Conservation (phyloP, 805 yeast species). For the Candida argentea region DNA sequence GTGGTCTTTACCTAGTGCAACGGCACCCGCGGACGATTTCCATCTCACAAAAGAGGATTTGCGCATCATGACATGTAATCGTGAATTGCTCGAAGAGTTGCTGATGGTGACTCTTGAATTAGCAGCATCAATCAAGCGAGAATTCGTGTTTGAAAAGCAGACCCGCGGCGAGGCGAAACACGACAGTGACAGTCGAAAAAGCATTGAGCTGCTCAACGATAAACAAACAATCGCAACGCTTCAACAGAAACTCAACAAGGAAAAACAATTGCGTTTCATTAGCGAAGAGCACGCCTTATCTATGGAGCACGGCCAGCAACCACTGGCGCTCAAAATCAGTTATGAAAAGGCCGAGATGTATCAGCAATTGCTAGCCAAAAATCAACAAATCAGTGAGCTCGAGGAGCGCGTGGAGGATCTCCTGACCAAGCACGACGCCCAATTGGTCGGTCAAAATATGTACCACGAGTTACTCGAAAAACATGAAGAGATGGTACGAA, state of each 20-base stretch:
- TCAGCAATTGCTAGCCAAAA: slow-evolving; percentile 36
- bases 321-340: slow-evolving; percentile 45
- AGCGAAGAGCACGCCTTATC: slow-evolving; percentile 63
- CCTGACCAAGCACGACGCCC: slow-evolving; percentile 11
- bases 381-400: slow-evolving; percentile 37
- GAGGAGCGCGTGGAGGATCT: slow-evolving; percentile 36
- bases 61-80: slow-evolving; percentile 51
- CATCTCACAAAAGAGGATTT: slow-evolving; percentile 49
- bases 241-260: slow-evolving; percentile 49
- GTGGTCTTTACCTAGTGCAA: no score
- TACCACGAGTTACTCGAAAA: slow-evolving; percentile 27
- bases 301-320: slow-evolving; percentile 41
- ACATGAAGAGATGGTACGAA: slow-evolving; percentile 27
- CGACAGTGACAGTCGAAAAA: slow-evolving; percentile 1
- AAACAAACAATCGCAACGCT: slow-evolving; percentile 34
- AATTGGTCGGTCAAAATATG: slow-evolving; percentile 4
- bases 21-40: not conserved
- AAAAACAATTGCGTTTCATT: slow-evolving; percentile 53
- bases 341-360: slow-evolving; percentile 47
- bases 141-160: slow-evolving; percentile 46
- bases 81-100: slow-evolving; percentile 49
- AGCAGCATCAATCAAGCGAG: slow-evolving; percentile 63
- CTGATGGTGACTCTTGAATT: slow-evolving; percentile 62
- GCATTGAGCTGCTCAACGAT: slow-evolving; percentile 1
- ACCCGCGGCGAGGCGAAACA: slow-evolving; percentile 10